Percentiles rank a stretch among this genome's conserved stretches.
phyloP scores from a whole-genome alignment of 768 basidiomycete species.

The Pisolithus sp. region DNA sequence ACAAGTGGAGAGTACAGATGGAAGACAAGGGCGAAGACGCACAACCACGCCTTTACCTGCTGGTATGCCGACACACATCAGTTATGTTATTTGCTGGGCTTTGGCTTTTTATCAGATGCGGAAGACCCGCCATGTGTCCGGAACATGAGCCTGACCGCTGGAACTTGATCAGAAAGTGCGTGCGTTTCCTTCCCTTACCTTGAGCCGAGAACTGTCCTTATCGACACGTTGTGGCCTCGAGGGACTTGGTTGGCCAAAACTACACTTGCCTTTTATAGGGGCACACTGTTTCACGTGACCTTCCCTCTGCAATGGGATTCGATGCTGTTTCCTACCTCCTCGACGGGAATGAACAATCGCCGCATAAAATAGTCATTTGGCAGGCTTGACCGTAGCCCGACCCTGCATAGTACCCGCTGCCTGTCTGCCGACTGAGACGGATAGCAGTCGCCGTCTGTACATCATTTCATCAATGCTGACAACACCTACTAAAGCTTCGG shows the following conservation, averaged over 20 bases:
- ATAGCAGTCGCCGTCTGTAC: too few relatives aligned
- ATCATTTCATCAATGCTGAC: background rate
- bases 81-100: constrained; percentile 22
- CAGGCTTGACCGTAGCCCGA: background rate
- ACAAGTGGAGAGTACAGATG: constrained; percentile 28
- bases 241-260: constrained; percentile 16
- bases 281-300: background rate
- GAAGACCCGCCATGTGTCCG: constrained; percentile 9
- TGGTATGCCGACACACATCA: constrained; percentile 27
- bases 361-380: background rate
- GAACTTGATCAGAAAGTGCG: constrained; percentile 2
- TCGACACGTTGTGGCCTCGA: constrained; percentile 25
- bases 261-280: constrained; percentile 14
- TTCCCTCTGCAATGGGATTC: background rate
- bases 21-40: constrained; percentile 33
- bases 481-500: background rate
- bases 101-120: constrained; percentile 22
- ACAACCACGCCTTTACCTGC: constrained; percentile 32
- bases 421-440: too few relatives aligned
- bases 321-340: background rate
- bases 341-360: background rate
- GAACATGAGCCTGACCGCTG: constrained; percentile 9
- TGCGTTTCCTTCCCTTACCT: constrained; percentile 8
- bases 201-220: constrained; percentile 9
- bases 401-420: background rate